Conservation (phyloP, 140 eudicot species). For the Stevia rebaudiana region DNA sequence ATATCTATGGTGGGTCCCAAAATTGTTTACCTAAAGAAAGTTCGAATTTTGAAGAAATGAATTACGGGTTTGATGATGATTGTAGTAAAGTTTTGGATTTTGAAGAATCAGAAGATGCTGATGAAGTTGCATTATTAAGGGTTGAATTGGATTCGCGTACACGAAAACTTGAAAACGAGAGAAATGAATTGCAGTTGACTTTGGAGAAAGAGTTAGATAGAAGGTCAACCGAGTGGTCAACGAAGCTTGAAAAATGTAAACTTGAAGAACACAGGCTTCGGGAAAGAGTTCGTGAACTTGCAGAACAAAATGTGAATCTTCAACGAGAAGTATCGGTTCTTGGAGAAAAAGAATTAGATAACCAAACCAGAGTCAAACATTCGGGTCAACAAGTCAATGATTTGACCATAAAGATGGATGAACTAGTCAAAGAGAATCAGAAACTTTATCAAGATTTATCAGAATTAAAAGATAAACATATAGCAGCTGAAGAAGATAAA, state of each 20-base stretch:
- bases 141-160: conserved; percentile 48
- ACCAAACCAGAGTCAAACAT: conserved; percentile 30
- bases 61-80: conserved; percentile 21
- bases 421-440: conserved; percentile 43
- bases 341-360: conserved; percentile 60
- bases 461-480: conserved; percentile 46
- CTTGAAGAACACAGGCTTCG: conserved; percentile 87
- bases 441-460: conserved; percentile 39
- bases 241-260: conserved; percentile 75
- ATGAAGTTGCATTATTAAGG: conserved; percentile 39
- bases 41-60: conserved; percentile 23
- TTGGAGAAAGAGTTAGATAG: conserved; percentile 85
- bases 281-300: conserved; percentile 89
- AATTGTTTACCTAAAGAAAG: conserved; percentile 33
- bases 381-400: conserved; percentile 58
- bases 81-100: conserved; percentile 18
- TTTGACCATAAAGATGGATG: conserved; percentile 44
- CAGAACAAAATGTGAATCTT: conserved; percentile 89
- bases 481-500: conserved; percentile 58
- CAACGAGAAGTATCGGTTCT: conserved; percentile 81
- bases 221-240: conserved; percentile 88
- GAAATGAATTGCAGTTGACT: conserved; percentile 58
- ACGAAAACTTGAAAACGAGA: conserved; percentile 67
- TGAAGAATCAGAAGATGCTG: conserved; percentile 35
- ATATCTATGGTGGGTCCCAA: conserved; percentile 48